These are phyloP conservation scores for Zopfia rhizophila DNA, from an alignment of 2,329 filamentous ascomycete genomes.

Conservation along the genomic window DNA sequence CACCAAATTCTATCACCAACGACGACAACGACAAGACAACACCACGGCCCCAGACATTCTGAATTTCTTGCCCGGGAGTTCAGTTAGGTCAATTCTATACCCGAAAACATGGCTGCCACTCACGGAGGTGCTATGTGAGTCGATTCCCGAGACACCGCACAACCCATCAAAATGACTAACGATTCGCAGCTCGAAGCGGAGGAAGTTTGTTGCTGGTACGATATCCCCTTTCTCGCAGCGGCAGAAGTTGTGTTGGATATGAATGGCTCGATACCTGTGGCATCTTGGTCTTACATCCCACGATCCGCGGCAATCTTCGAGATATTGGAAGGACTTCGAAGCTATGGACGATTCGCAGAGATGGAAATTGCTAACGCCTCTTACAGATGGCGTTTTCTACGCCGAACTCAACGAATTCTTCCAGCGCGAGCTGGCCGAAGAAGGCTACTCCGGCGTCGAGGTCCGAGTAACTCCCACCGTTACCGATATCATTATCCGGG, in stretches of 20 bases:
- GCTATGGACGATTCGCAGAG: conserved; percentile 22
- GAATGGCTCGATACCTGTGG: background rate
- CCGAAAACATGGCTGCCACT: conserved; percentile 54
- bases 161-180: conserved; percentile 34
- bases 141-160: conserved; percentile 4
- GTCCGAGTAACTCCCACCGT: conserved; percentile 99
- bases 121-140: conserved; percentile 54
- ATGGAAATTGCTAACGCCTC: conserved; percentile 21
- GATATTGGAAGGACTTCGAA: conserved; percentile 20
- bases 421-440: conserved; percentile 99
- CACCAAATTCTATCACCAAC: no score
- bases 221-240: conserved; percentile 31
- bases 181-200: conserved; percentile 79
- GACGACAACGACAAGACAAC: conserved; percentile 35
- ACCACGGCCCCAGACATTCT: conserved; percentile 40
- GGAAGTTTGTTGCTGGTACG: conserved; percentile 70
- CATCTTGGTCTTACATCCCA: conserved; percentile 13
- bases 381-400: conserved; percentile 96
- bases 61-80: conserved; percentile 47
- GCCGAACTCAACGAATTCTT: conserved; percentile 99
- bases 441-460: conserved; percentile 99
- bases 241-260: conserved; percentile 13
- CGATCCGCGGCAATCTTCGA: conserved; percentile 14
- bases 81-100: conserved; percentile 45
- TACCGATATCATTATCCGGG: conserved; percentile 99